A percentile compares a stretch with the other conserved stretches of the same genome.
These are phyloP conservation scores for Coffea eugenioides DNA, from an alignment of 257 asterid species.

Conservation along the genomic window DNA sequence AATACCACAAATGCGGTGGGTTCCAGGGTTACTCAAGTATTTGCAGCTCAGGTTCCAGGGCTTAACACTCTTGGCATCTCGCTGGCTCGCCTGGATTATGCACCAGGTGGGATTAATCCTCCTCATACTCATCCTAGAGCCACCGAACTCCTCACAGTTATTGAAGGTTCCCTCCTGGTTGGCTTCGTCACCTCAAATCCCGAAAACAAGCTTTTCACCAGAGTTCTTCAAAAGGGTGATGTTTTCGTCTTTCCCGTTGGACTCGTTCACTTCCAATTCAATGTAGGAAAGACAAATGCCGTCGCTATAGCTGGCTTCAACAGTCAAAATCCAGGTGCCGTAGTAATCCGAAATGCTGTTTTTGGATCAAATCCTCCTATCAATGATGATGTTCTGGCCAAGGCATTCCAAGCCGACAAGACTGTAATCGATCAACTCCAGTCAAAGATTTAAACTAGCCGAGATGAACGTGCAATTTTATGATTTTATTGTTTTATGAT, in stretches of 20 bases:
- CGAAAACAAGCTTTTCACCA: slow-evolving; percentile 9
- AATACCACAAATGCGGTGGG: slow-evolving; percentile 33
- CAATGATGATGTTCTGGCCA: slow-evolving; percentile 8
- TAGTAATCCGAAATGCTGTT: slow-evolving; percentile 3
- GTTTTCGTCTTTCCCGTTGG: slow-evolving; percentile 19
- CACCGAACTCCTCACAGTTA: slow-evolving; percentile 10
- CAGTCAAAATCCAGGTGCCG: slow-evolving; percentile 19
- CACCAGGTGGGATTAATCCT: slow-evolving; percentile 14
- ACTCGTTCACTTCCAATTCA: slow-evolving; percentile 22
- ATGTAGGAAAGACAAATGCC: slow-evolving; percentile 10
- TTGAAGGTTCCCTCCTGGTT: slow-evolving; percentile 16
- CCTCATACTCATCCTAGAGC: slow-evolving; percentile 26
- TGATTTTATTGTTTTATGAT: no score
- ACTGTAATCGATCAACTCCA: background rate
- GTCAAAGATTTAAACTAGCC: background rate
- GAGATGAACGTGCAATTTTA: no score
- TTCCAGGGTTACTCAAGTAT: slow-evolving; percentile 5
- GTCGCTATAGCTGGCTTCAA: slow-evolving; percentile 22
- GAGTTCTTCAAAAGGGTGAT: slow-evolving; percentile 17
- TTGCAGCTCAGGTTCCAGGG: slow-evolving; percentile 9
- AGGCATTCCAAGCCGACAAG: slow-evolving; percentile 13
- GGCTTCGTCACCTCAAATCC: slow-evolving; percentile 21
- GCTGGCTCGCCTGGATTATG: slow-evolving; percentile 6
- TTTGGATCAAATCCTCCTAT: slow-evolving; percentile 18
- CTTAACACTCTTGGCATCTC: slow-evolving; percentile 25